Evolutionary conservation across 2,329 filamentous ascomycete genomes (phyloP).

Genomic region (Coniochaeta prunicola): DNA sequence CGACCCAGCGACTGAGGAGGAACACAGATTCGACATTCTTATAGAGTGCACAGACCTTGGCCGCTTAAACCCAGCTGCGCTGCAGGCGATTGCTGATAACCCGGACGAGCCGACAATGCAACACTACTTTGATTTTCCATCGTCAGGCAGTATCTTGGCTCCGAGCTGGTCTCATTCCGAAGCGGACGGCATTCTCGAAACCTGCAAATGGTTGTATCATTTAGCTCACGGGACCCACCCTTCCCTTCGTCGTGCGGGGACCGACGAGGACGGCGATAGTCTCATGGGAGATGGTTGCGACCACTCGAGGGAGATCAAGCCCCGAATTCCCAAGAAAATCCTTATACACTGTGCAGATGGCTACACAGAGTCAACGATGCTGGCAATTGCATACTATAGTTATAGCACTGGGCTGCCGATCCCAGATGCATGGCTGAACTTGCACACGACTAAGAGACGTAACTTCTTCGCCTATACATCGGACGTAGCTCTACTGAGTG

Average conservation of each 20-base stretch:
- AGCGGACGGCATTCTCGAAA: constrained; percentile 76
- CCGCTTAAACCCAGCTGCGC: constrained; percentile 60
- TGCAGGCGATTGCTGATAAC: constrained; percentile 56
- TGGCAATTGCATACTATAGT: constrained; percentile 88
- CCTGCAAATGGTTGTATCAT: constrained; percentile 84
- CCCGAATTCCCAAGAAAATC: constrained; percentile 52
- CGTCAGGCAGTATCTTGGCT: constrained; percentile 85
- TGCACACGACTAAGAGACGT: constrained; percentile 73
- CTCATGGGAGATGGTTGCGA: constrained; percentile 31
- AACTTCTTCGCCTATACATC: constrained; percentile 97
- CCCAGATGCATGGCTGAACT: constrained; percentile 77
- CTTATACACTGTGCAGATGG: constrained; percentile 92
- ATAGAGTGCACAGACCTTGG: constrained; percentile 88
- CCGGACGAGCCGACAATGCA: constrained; percentile 32
- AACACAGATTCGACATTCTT: constrained; percentile 68
- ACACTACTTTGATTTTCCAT: constrained; percentile 70
- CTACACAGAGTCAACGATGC: constrained; percentile 88
- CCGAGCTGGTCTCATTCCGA: constrained; percentile 79
- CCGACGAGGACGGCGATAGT: constrained; percentile 36
- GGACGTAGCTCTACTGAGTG: constrained; percentile 75
- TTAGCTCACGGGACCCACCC: constrained; percentile 60
- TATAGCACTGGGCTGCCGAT: constrained; percentile 78
- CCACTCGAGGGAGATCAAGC: constrained; percentile 12
- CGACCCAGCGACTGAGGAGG: constrained; percentile 53
- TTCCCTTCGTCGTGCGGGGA: constrained; percentile 21